A percentile compares a stretch with the other conserved stretches of the same genome.
Conservation (phyloP, 2,329 filamentous ascomycete genomes). For the Fonsecaea pedrosoi region DNA sequence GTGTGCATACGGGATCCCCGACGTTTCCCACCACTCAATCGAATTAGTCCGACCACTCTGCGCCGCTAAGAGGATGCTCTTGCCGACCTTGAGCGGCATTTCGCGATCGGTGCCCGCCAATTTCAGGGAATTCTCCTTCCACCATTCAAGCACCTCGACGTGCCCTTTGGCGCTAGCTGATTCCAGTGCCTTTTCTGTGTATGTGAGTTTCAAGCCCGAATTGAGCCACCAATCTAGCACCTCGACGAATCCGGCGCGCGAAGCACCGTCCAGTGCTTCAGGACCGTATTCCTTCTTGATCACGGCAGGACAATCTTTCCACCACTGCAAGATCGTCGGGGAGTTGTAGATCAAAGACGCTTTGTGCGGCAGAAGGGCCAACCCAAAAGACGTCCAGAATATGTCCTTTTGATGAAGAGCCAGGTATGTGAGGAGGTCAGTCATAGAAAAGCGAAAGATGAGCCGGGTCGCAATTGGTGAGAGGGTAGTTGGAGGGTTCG, state of each 20-base stretch:
- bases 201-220: slow-evolving; percentile 78
- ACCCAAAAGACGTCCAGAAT: slow-evolving; percentile 83
- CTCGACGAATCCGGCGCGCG: slow-evolving; percentile 80
- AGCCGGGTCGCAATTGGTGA: slow-evolving; percentile 84
- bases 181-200: slow-evolving; percentile 86
- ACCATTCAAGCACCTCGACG: slow-evolving; percentile 89
- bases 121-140: slow-evolving; percentile 65
- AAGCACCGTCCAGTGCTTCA: slow-evolving; percentile 87
- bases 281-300: slow-evolving; percentile 83
- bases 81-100: slow-evolving; percentile 76
- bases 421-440: slow-evolving; percentile 76
- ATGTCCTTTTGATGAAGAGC: slow-evolving; percentile 73
- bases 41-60: slow-evolving; percentile 80
- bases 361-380: slow-evolving; percentile 82
- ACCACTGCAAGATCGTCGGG: slow-evolving; percentile 86
- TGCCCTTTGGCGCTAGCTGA: slow-evolving; percentile 85
- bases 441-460: slow-evolving; percentile 88
- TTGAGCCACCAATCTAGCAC: slow-evolving; percentile 92
- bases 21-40: slow-evolving; percentile 86
- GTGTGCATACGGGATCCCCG: slow-evolving; percentile 78
- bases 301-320: slow-evolving; percentile 82
- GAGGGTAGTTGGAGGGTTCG: slow-evolving; percentile 65
- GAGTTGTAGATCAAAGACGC: slow-evolving; percentile 86
- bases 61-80: slow-evolving; percentile 81
- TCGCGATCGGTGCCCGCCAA: slow-evolving; percentile 48